A percentile compares a stretch with the other conserved stretches of the same genome.
Conservation (phyloP, 768 basidiomycete species). For the Austroboletus eburneus region DNA sequence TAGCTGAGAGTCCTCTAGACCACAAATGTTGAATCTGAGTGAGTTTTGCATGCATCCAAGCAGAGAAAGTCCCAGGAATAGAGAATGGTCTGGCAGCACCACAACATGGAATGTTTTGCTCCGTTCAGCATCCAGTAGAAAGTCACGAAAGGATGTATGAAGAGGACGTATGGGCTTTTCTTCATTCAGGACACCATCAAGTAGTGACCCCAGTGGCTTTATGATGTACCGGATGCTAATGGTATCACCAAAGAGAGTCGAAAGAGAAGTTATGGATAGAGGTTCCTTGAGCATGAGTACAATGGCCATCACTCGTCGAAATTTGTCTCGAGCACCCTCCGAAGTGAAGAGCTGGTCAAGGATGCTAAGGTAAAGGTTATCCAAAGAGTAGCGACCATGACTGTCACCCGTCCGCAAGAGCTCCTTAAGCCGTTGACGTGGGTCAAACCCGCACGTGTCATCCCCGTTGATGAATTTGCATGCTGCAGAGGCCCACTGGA, state of each 20-base stretch:
- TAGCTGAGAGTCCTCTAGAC: constrained; percentile 31
- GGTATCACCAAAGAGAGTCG: constrained; percentile 9
- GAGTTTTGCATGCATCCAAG: constrained; percentile 29
- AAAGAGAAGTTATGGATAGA: constrained; percentile 12
- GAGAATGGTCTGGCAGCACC: constrained; percentile 13
- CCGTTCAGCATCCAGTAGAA: constrained; percentile 25
- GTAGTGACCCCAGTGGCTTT: constrained; percentile 17
- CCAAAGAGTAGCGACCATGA: constrained; percentile 9
- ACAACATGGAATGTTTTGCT: constrained; percentile 17
- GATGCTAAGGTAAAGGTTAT: constrained; percentile 14
- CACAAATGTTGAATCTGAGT: constrained; percentile 40
- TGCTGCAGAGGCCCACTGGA: constrained; percentile 33
- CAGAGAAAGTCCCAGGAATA: constrained; percentile 23
- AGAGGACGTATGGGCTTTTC: constrained; percentile 25
- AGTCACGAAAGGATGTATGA: constrained; percentile 36
- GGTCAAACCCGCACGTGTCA: neutral
- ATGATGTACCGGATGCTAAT: constrained; percentile 14
- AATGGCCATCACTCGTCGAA: constrained; percentile 20
- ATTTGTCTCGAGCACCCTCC: constrained; percentile 5
- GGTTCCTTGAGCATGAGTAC: constrained; percentile 18
- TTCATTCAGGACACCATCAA: constrained; percentile 16
- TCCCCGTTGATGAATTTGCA: constrained; percentile 24
- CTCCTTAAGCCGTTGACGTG: constrained; percentile 8
- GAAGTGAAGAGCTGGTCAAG: constrained; percentile 12
- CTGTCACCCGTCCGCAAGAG: constrained; percentile 6